Evolutionary conservation across 192 early-diverging fungal species (phyloP).

Genomic region (Entrophospora sp.): DNA sequence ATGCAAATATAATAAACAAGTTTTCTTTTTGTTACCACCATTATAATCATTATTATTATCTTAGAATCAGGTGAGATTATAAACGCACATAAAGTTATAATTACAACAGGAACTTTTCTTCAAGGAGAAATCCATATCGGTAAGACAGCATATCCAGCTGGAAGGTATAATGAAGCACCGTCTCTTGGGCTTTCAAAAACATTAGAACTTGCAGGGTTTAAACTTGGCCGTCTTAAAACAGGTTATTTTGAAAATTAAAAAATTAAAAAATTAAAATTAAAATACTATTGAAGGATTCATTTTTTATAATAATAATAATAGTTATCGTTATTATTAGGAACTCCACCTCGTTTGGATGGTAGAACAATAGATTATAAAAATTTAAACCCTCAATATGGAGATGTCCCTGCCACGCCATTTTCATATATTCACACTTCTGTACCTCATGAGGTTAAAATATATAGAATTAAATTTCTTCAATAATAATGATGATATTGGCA

Average conservation of each 20-base stretch:
- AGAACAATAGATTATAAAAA: slow-evolving; percentile 65
- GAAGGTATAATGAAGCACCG: slow-evolving; percentile 63
- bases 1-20: no score
- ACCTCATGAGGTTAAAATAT: slow-evolving; percentile 38
- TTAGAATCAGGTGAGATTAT: slow-evolving; percentile 56
- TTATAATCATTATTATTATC: neutral
- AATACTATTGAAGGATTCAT: no score
- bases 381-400: slow-evolving; percentile 56
- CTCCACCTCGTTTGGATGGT: slow-evolving; percentile 68
- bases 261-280: no score
- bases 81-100: slow-evolving; percentile 58
- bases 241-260: no score
- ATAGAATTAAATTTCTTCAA: neutral
- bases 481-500: neutral
- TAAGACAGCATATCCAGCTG: slow-evolving; percentile 57
- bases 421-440: slow-evolving; percentile 67
- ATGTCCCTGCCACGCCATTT: slow-evolving; percentile 63
- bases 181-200: slow-evolving; percentile 70
- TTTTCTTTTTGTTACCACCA: neutral
- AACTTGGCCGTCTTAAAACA: slow-evolving; percentile 74
- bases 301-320: no score
- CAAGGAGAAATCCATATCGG: slow-evolving; percentile 78
- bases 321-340: no score
- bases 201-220: slow-evolving; percentile 62
- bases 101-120: slow-evolving; percentile 77